phyloP scores from a whole-genome alignment of 257 asterid genomes.

The Fraxinus excelsior region DNA sequence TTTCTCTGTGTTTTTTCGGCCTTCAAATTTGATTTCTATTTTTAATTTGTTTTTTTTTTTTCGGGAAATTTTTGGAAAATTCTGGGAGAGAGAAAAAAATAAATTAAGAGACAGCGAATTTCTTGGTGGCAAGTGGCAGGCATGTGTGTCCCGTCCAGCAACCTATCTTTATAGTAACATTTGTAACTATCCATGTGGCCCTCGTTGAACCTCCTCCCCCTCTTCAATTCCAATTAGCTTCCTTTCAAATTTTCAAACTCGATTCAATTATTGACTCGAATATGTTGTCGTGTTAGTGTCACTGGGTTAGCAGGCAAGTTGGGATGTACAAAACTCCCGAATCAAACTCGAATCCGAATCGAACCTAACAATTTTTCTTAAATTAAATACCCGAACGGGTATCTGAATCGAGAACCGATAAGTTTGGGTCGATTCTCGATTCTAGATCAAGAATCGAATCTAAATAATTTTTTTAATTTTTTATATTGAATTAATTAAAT shows the following conservation, averaged over 20 bases:
- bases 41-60: neutral
- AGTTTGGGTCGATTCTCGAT: too few species aligned
- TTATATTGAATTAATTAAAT: too few species aligned
- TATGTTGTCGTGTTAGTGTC: too few species aligned
- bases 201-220: neutral
- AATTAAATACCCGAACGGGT: too few species aligned
- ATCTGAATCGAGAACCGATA: too few species aligned
- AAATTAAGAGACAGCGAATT: slow-evolving; percentile 42
- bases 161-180: slow-evolving; percentile 40
- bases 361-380: too few species aligned
- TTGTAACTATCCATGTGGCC: neutral
- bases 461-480: too few species aligned
- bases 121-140: slow-evolving; percentile 40
- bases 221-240: neutral
- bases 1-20: neutral
- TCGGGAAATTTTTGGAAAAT: slow-evolving; percentile 31
- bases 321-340: too few species aligned
- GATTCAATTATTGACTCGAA: neutral
- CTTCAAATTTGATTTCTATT: slow-evolving; percentile 8
- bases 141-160: slow-evolving; percentile 38
- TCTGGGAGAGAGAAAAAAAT: slow-evolving; percentile 25
- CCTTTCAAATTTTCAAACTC: neutral
- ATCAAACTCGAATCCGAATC: too few species aligned
- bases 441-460: too few species aligned
- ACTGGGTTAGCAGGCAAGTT: too few species aligned